Base-by-base conservation (phyloP, 495 filamentous ascomycete species). In the Astrothelium subdiscretum region DNA sequence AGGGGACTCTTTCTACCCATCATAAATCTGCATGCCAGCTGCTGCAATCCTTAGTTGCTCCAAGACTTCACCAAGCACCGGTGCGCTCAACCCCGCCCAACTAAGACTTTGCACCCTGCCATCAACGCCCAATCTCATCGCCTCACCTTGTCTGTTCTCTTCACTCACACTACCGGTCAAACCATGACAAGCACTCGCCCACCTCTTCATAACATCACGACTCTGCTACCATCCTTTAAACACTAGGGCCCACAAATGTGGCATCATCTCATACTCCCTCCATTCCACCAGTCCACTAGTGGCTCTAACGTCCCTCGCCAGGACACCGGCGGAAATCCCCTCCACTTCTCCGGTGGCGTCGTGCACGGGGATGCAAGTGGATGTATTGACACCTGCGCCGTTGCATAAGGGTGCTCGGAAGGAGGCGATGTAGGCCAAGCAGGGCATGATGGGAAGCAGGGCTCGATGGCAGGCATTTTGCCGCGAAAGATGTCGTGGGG, bases 251-350 rank as follows among this genome's bases (percentile, higher is more conserved):
- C 63, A 68, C 1, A 62, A 22, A 64, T 70, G 68, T 12, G 63
- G 63, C 66, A 68, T 68, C 11, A 15, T 43, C 27, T 68, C 63
- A 44, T 70, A 70, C 57, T 70, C 63, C 60, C 62, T 48, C 52
- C 59, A 66, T 32, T 20, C 38, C 42, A 68, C 63, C 3, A 65
- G 61, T 18, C 64, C 60, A 12, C 29, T n/a, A 10, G 58, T 27
- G 6, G 58, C 61, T 15, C 27, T 62, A 35, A 48, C 43, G n/a
- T 48, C 43, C 20, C 65, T 42, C 13, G 63, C 60, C 6, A 66
- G 22, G 63, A 70, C 31, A 70, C 52, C 13, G 66, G 66, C 4
- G 66, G 66, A 15, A 52, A 54, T 29, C 62, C 60, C 2, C 24
- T 42, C 68, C 68, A 70, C 32, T 66, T 48, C 32, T 61, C 31